Conservation (phyloP, 1,284 basidiomycete genomes). For the Trametes sp. region DNA sequence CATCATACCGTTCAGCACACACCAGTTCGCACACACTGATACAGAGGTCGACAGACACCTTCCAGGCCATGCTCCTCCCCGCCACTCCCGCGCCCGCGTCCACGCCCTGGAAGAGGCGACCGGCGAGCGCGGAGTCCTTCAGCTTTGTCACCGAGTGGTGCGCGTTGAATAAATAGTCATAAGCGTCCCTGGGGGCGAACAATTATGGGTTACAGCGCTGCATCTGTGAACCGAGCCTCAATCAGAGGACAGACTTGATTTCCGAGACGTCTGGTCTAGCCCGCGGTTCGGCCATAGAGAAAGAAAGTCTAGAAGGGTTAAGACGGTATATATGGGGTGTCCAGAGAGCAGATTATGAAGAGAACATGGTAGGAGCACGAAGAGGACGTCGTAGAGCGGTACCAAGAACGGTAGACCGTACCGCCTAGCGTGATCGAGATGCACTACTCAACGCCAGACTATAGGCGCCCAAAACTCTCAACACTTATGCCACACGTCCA, state of each 20-base stretch:
- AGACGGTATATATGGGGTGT: neutral
- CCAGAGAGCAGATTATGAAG: neutral
- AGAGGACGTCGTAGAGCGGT: too few species aligned
- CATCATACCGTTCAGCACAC: constrained; percentile 5
- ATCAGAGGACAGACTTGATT: constrained; percentile 42
- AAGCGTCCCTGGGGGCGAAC: constrained; percentile 58
- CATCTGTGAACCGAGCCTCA: constrained; percentile 35
- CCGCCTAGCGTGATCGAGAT: neutral
- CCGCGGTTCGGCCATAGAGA: constrained; percentile 31
- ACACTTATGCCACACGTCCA: neutral
- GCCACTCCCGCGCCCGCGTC: constrained; percentile 53
- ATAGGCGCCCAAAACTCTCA: neutral
- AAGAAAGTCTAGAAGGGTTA: neutral
- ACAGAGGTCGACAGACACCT: constrained; percentile 53
- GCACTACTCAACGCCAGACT: neutral
- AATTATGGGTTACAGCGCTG: constrained; percentile 34
- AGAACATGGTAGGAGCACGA: neutral
- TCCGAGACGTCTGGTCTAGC: constrained; percentile 36
- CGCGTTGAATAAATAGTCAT: constrained; percentile 66
- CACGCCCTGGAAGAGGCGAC: constrained; percentile 58
- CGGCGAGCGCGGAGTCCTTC: constrained; percentile 67
- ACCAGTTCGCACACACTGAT: constrained; percentile 11
- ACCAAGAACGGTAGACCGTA: too few species aligned
- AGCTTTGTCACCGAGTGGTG: constrained; percentile 64
- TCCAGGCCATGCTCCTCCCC: constrained; percentile 82